These are phyloP conservation scores for Fonsecaea erecta DNA, from an alignment of 2,329 filamentous ascomycete species.

Conservation along the genomic window DNA sequence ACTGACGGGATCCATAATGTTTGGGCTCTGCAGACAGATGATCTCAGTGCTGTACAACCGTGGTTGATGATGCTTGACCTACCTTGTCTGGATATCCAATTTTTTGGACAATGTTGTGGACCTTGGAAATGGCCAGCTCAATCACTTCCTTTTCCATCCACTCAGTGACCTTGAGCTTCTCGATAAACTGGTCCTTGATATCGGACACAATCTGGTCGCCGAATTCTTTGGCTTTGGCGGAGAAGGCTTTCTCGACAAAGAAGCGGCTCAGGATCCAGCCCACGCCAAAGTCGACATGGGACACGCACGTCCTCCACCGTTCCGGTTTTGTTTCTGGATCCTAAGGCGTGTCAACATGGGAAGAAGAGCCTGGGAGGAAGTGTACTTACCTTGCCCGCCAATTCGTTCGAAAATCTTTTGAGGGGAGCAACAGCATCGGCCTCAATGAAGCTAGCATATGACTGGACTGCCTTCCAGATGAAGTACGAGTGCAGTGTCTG, in stretches of 20 bases:
- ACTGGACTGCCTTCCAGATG: constrained; percentile 65
- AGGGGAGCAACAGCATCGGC: constrained; percentile 65
- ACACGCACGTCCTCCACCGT: constrained; percentile 69
- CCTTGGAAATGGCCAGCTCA: constrained; percentile 65
- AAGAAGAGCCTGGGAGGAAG: background rate
- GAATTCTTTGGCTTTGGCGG: constrained; percentile 66
- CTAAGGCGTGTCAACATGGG: constrained; percentile 7
- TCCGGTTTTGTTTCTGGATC: constrained; percentile 67
- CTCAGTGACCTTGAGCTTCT: constrained; percentile 61
- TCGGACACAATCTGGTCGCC: constrained; percentile 72
- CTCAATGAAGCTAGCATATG: constrained; percentile 60
- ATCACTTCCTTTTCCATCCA: constrained; percentile 70
- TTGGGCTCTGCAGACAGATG: constrained; percentile 52
- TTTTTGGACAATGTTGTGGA: constrained; percentile 69
- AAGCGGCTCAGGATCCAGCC: constrained; percentile 73
- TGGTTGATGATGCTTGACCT: background rate
- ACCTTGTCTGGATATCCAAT: constrained; percentile 66
- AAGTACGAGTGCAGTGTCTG: constrained; percentile 67
- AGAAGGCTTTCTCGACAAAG: constrained; percentile 70
- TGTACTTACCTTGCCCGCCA: constrained; percentile 57
- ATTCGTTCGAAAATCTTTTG: constrained; percentile 62
- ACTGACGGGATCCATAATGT: constrained; percentile 63
- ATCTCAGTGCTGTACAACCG: background rate
- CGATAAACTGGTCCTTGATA: constrained; percentile 69
- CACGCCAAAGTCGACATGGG: constrained; percentile 61